These are phyloP conservation scores for Pleurotus pulmonarius DNA, from an alignment of 768 basidiomycete genomes.

Conservation along the genomic window DNA sequence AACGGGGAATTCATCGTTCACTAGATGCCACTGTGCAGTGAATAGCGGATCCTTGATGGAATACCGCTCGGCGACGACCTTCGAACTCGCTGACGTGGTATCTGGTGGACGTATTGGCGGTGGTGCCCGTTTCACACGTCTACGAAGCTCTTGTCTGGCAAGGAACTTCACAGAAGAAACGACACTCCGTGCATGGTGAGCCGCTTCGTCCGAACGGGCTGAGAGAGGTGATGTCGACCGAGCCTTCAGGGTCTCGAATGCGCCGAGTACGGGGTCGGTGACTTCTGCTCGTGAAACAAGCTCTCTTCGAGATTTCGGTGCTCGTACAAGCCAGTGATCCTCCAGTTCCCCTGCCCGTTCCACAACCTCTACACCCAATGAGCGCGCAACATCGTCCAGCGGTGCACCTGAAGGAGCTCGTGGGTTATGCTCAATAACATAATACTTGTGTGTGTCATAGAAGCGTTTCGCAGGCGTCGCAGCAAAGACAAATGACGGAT, in stretches of 20 bases:
- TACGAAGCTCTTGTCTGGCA: slow-evolving; percentile 59
- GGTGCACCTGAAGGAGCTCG: slow-evolving; percentile 34
- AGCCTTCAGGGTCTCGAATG: slow-evolving; percentile 42
- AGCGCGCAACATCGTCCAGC: slow-evolving; percentile 52
- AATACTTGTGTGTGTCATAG: slow-evolving; percentile 76
- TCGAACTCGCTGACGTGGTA: slow-evolving; percentile 30
- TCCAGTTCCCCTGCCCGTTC: slow-evolving; percentile 82
- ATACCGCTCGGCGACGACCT: slow-evolving; percentile 53
- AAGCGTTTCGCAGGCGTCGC: slow-evolving; percentile 43
- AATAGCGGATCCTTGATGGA: slow-evolving; percentile 82
- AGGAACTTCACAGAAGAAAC: slow-evolving; percentile 59
- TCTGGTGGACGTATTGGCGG: slow-evolving; percentile 44
- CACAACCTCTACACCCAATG: slow-evolving; percentile 79
- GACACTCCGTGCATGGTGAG: slow-evolving; percentile 36
- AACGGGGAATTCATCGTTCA: slow-evolving; percentile 80
- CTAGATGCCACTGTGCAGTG: slow-evolving; percentile 87
- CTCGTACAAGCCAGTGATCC: slow-evolving; percentile 81
- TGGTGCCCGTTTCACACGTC: slow-evolving; percentile 71
- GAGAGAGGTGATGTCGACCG: slow-evolving; percentile 26
- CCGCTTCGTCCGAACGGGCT: slow-evolving; percentile 36
- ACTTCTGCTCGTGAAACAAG: slow-evolving; percentile 25
- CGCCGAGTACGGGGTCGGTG: slow-evolving; percentile 46
- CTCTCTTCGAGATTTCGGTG: slow-evolving; percentile 31
- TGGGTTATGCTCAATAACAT: slow-evolving; percentile 68
- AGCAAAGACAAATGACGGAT: slow-evolving; percentile 19